Evolutionary conservation across 345 rosid species (phyloP), one percentile per base, ranked within the genome.

Genomic region (Stellera chamaejasme): DNA sequence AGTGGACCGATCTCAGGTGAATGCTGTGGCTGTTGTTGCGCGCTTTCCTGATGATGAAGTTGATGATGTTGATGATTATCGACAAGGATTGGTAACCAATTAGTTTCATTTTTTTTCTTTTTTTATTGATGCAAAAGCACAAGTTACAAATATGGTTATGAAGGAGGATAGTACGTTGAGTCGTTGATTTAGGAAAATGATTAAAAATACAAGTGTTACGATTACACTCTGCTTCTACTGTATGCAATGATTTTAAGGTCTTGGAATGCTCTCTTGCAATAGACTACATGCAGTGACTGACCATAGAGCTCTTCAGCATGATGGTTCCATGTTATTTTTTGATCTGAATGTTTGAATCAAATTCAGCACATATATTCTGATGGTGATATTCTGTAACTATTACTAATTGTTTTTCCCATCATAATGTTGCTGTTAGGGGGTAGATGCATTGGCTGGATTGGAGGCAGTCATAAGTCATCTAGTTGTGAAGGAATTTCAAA

Each of bases 401-500:
- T 32, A 32, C 5, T 32, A 32, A 5, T 5, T 51, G 32, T 52
- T 49, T 15, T 16, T 16, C 13, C 52, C 39, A 32, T 32, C 39
- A 32, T 8, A 45, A 27, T 11, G 27, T 14, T 55, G 52, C 58
- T 53, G 52, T 39, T 56, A 53, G 83, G 89, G 89, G 44, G 73
- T 82, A 62, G 89, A 82, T 63, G 55, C 69, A 46, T 73, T 82
- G 69, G 89, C 89, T 0, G 89, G 89, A 61, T 83, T 79, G n/a
- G 85, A 82, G 71, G 89, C 89, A 42, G 60, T 79, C 25, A 79
- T 82, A 58, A 82, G 89, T 61, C 89, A 82, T 64, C 68, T 79
- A 49, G 81, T 79, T 27, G 85, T 82, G 39, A 82, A 73, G 72
- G 79, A 82, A 64, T 79, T 82, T 63, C 79, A 67, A 68, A 79